Evolutionary conservation across 2,329 filamentous ascomycete genomes (phyloP), one percentile per base, ranked within the genome.

Genomic region (Cryoendolithus antarcticus): DNA sequence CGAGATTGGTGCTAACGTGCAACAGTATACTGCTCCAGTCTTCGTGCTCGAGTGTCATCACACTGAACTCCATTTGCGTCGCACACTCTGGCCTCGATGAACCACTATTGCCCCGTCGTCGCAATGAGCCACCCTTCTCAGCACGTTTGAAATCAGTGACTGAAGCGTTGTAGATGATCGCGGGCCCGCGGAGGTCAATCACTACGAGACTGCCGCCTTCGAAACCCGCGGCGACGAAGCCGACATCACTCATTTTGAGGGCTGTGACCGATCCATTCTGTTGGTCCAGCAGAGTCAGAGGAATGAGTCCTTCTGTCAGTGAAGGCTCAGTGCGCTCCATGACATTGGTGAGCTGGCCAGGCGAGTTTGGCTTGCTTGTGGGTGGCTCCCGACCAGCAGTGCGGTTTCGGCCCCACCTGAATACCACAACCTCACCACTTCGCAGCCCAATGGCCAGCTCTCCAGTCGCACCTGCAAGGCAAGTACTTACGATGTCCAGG

Each of bases 1-100:
- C 91, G 24, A 77, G 61, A 48, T 80, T 88, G 0, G 91, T 96
- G 11, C 91, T 91, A 2, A 93, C 83, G 49, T 96, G 93, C 48
- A 91, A 83, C 42, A 81, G 77, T 41, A 98, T 93, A 53, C 86
- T 95, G 1, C 91, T 96, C 58, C 93, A 98, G 47, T 85, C 74
- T 55, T 96, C 89, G n/a, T 81, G 83, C 32, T 96, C 91, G 3
- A 95, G 65, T 3, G 83, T 93, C 77, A 98, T 80, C 34, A 94
- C 85, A 38, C 85, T 86, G 63, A 96, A 98, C 55, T 95, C 84
- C 21, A 96, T 77, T 24, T 68, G 71, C 0, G 85, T 86, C 1
- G 85, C 77, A 74, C 79, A 93, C 53, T 95, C 88, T 35, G 66
- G 57, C 38, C 68, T 67, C 10, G 51, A 42, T 1, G 65, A 56